Base-by-base conservation (phyloP, 805 yeast genomes). In the Candida michaelii region DNA sequence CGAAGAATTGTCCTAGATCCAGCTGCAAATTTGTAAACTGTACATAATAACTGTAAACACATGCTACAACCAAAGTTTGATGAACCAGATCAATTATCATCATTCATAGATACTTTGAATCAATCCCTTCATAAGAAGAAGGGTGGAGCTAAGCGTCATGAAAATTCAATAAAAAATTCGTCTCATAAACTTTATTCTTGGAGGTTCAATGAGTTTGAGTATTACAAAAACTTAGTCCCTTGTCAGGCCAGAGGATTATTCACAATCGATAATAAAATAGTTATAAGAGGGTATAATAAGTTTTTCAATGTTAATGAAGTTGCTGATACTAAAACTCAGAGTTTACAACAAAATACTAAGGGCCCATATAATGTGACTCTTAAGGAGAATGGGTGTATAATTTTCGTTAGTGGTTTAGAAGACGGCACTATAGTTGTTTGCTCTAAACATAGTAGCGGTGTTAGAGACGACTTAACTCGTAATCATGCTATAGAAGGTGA, bases 361-460 rank as follows among this genome's bases (percentile, higher is more conserved):
- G 97, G 96, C 0, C 97, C 97, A 0, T 93, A 84, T 59, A 77
- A 76, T 14, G 77, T 89, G 2, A 82, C 97, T 0, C 70, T 83
- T 27, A 93, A 93, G 58, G 95, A 95, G 44, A 93, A 93, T 57
- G 99, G 99, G 0, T 93, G 97, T 55, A 89, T 93, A 40, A 81
- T 87, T 1, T 80, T 93, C 46, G 74, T 93, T 11, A 73, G 95
- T 1, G 97, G 91, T 0, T 62, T 88, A 13, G 73, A 67, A 15
- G 83, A 84, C 52, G 96, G 95, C 0, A 76, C 85, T 0, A 62
- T 93, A 12, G 73, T 91, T 2, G 96, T 90, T 0, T 89, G 97
- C 51, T 87, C 96, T 4, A 93, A 93, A 55, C 93, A 91, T 60
- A 82, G 95, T 0, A 84, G 95, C 1, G 98, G 97, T 0, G 68